These are phyloP conservation scores for Fonsecaea monophora DNA, from an alignment of 2,329 filamentous ascomycete species.

Conservation along the genomic window DNA sequence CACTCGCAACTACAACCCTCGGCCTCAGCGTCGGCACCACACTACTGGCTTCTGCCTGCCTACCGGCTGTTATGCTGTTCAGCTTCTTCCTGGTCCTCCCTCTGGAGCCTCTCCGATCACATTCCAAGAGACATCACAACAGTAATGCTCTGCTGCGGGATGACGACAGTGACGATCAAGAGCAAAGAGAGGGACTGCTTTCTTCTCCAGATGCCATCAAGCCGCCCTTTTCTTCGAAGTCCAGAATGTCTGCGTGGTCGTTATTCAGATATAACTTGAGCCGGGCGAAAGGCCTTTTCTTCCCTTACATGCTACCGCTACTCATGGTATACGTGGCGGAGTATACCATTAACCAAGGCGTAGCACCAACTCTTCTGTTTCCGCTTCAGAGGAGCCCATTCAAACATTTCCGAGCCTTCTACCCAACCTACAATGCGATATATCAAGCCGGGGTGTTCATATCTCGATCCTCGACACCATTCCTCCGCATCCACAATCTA, in stretches of 20 bases:
- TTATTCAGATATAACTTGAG: constrained; percentile 62
- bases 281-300: constrained; percentile 73
- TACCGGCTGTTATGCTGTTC: constrained; percentile 79
- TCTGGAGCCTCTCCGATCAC: constrained; percentile 63
- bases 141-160: constrained; percentile 50
- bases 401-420: constrained; percentile 81
- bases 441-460: constrained; percentile 97
- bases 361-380: constrained; percentile 87
- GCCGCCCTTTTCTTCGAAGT: constrained; percentile 15
- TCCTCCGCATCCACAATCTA: constrained; percentile 78
- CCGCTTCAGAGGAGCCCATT: constrained; percentile 80
- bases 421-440: constrained; percentile 91
- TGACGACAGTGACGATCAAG: constrained; percentile 46
- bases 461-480: constrained; percentile 87
- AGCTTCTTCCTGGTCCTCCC: constrained; percentile 88
- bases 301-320: constrained; percentile 86
- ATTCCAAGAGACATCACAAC: constrained; percentile 53
- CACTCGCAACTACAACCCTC: constrained; percentile 80
- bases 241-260: constrained; percentile 41
- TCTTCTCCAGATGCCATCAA: constrained; percentile 38
- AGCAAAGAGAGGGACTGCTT: constrained; percentile 45
- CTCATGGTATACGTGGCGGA: constrained; percentile 93
- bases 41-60: constrained; percentile 75
- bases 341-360: constrained; percentile 97
- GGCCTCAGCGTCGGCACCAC: constrained; percentile 76